These are phyloP conservation scores for Phylloporus arenicola DNA, from an alignment of 768 basidiomycete genomes.

Conservation along the genomic window DNA sequence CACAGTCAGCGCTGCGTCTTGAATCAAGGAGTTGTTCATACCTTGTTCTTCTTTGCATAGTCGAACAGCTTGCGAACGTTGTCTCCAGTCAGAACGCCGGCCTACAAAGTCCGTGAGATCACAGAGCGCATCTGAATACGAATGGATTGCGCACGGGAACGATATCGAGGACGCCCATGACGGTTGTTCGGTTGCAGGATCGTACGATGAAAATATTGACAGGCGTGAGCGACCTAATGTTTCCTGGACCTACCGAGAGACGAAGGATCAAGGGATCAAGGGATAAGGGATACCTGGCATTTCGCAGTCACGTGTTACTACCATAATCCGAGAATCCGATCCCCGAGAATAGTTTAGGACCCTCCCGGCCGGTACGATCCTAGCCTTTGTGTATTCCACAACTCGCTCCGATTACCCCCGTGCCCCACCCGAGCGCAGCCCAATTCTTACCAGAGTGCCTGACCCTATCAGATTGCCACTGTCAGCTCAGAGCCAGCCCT, in stretches of 20 bases:
- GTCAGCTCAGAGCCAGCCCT: background rate
- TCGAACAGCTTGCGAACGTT: slow-evolving; percentile 93
- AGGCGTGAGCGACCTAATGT: background rate
- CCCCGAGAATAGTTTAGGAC: background rate
- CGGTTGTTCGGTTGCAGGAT: slow-evolving; percentile 8
- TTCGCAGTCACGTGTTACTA: slow-evolving; percentile 10
- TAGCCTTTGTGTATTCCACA: background rate
- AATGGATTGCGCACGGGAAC: slow-evolving; percentile 60
- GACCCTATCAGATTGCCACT: background rate
- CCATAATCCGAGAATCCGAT: background rate
- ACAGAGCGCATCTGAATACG: background rate
- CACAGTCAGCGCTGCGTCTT: slow-evolving; percentile 8
- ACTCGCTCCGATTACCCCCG: slow-evolving; percentile 10
- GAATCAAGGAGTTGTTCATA: slow-evolving; percentile 28
- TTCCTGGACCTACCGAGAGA: slow-evolving; percentile 11
- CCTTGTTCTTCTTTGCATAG: slow-evolving; percentile 86
- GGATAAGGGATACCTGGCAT: slow-evolving; percentile 3
- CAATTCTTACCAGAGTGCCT: background rate
- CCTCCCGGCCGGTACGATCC: background rate
- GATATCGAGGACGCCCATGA: slow-evolving; percentile 79
- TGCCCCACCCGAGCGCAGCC: background rate
- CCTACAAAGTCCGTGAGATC: slow-evolving; percentile 38
- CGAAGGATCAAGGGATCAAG: background rate
- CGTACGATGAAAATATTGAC: background rate
- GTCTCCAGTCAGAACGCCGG: slow-evolving; percentile 94